Conservation (phyloP, 257 asterid genomes). For the Linaria vulgaris region DNA sequence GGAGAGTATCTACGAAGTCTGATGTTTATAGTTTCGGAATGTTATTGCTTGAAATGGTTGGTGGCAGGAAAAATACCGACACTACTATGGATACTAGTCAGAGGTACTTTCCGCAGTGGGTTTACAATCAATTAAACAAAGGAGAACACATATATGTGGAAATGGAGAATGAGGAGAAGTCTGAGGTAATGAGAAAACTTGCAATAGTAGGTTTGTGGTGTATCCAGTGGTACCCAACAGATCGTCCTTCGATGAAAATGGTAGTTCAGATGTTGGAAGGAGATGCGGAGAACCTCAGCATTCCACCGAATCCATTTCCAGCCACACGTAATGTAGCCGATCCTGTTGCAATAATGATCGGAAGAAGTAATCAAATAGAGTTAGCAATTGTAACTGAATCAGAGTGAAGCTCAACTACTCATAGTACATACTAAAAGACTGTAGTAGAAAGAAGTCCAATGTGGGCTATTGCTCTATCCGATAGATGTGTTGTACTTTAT, state of each 20-base stretch:
- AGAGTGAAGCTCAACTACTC: constrained; percentile 10
- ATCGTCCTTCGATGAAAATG: constrained; percentile 34
- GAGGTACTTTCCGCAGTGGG: constrained; percentile 30
- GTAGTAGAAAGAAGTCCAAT: too few species aligned
- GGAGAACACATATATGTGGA: constrained; percentile 18
- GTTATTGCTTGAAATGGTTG: constrained; percentile 38
- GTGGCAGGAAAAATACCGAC: constrained; percentile 22
- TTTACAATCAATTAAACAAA: constrained; percentile 18
- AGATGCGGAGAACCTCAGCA: constrained; percentile 23
- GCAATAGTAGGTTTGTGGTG: constrained; percentile 34
- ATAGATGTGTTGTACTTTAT: too few species aligned
- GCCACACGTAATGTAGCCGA: neutral
- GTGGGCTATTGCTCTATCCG: too few species aligned
- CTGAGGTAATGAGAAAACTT: constrained; percentile 23
- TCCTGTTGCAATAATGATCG: neutral
- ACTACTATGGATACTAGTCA: neutral
- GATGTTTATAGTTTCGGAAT: constrained; percentile 37
- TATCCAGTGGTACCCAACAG: constrained; percentile 37
- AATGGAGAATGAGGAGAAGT: constrained; percentile 14
- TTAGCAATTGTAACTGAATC: constrained; percentile 3
- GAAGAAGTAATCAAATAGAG: constrained; percentile 23
- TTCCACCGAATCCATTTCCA: constrained; percentile 37
- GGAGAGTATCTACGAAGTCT: constrained; percentile 28
- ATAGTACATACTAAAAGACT: too few species aligned
- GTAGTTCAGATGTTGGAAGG: constrained; percentile 43